These are phyloP conservation scores for Rhododendron mucronatum DNA, from an alignment of 148 eudicot species.

Conservation along the genomic window DNA sequence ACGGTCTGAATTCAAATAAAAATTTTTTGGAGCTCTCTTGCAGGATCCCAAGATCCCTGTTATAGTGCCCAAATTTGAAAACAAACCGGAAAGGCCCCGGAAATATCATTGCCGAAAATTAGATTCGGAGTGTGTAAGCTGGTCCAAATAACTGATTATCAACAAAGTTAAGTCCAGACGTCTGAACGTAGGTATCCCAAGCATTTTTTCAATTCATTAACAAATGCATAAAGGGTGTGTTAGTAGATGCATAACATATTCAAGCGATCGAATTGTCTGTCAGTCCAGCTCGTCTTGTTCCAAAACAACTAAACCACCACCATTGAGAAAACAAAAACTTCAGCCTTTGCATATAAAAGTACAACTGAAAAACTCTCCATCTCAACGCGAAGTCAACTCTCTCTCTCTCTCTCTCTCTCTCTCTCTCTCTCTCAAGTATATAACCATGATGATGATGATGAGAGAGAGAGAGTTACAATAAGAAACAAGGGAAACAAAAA, in stretches of 20 bases:
- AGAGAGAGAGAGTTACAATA: not conserved
- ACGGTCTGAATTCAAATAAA: no score
- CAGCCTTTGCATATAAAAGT: not conserved
- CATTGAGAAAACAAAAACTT: not conserved
- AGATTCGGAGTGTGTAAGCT: no score
- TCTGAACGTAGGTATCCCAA: not conserved
- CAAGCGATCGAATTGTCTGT: not conserved
- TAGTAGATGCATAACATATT: not conserved
- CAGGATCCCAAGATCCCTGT: no score
- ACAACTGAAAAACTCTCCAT: not conserved
- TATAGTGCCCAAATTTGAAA: no score
- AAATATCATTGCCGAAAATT: no score
- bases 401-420: not conserved
- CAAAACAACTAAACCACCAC: not conserved
- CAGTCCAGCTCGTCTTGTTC: not conserved
- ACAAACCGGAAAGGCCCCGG: no score
- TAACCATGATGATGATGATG: not conserved
- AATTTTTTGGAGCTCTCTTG: no score
- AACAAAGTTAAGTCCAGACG: no score
- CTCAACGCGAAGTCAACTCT: not conserved
- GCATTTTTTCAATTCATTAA: not conserved
- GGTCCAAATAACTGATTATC: no score
- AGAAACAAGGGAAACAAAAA: not conserved
- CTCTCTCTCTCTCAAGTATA: not conserved
- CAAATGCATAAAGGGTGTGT: not conserved